These are phyloP conservation scores for Orbilia javanica DNA, from an alignment of 2,329 filamentous ascomycete species.

Conservation along the genomic window DNA sequence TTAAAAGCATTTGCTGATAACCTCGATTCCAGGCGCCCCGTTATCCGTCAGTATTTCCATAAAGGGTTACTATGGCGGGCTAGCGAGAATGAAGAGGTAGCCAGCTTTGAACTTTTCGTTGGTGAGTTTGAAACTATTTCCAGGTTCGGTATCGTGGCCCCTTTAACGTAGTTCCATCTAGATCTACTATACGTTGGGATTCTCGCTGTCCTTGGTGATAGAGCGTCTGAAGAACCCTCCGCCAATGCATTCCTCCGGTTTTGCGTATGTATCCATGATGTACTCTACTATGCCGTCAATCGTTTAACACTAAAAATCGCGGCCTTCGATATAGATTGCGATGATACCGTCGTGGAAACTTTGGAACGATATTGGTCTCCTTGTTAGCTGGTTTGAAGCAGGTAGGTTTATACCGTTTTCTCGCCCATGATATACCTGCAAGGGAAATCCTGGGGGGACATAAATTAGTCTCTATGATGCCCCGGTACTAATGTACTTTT, in stretches of 20 bases:
- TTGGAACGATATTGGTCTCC: conserved; percentile 72
- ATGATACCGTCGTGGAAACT: conserved; percentile 76
- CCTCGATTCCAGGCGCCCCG: conserved; percentile 70
- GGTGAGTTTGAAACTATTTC: conserved; percentile 68
- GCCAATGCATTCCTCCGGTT: conserved; percentile 73
- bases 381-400: conserved; percentile 74
- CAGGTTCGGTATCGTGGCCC: neutral
- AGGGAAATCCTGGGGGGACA: neutral
- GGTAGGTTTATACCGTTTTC: neutral
- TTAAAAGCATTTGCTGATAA: conserved; percentile 65
- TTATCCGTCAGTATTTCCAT: conserved; percentile 76
- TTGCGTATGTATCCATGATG: conserved; percentile 60
- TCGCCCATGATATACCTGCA: neutral
- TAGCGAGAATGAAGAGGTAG: conserved; percentile 72
- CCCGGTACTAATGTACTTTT: neutral
- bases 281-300: neutral
- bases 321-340: conserved; percentile 65
- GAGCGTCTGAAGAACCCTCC: conserved; percentile 71
- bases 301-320: neutral
- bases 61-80: conserved; percentile 75
- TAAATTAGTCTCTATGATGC: neutral
- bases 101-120: conserved; percentile 75
- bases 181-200: conserved; percentile 69
- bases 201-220: conserved; percentile 74
- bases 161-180: neutral